Percentiles rank a stretch among this genome's conserved stretches.
Evolutionary conservation across 306 rosid species (phyloP).

Genomic region (Medicago lupulina): DNA sequence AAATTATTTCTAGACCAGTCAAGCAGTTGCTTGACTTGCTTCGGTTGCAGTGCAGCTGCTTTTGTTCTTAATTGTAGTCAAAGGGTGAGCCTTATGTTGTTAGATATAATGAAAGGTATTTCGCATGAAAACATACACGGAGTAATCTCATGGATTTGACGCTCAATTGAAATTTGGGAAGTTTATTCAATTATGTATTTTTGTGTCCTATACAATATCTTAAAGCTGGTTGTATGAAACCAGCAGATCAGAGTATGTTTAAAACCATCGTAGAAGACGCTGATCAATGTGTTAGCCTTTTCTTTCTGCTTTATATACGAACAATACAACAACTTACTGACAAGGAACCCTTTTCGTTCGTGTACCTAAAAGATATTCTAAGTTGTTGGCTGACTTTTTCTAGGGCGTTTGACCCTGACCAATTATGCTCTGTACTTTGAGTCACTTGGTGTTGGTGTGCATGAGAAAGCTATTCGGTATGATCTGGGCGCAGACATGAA

Average conservation of each 20-base stretch:
- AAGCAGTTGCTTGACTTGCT: slow-evolving; percentile 5
- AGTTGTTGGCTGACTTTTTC: slow-evolving; percentile 34
- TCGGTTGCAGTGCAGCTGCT: neutral
- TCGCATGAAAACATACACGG: neutral
- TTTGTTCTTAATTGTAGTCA: no score
- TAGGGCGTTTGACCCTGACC: slow-evolving; percentile 89
- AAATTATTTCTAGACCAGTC: slow-evolving; percentile 19
- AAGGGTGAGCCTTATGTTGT: no score
- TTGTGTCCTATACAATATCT: slow-evolving; percentile 18
- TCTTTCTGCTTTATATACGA: slow-evolving; percentile 34
- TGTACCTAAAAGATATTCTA: slow-evolving; percentile 6
- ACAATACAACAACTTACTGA: slow-evolving; percentile 1
- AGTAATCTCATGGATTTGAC: slow-evolving; percentile 30
- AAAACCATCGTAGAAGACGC: slow-evolving; percentile 5
- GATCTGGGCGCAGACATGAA: slow-evolving; percentile 76
- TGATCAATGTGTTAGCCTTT: slow-evolving; percentile 36
- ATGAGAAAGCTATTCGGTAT: slow-evolving; percentile 85
- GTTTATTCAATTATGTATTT: slow-evolving; percentile 14
- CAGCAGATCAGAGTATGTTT: slow-evolving; percentile 33
- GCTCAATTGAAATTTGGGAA: slow-evolving; percentile 14
- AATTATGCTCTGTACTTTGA: slow-evolving; percentile 88
- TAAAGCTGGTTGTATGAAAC: slow-evolving; percentile 29
- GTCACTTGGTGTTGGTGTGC: slow-evolving; percentile 79
- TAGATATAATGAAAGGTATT: no score
- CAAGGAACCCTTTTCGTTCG: slow-evolving; percentile 21